Conservation (phyloP, 1,284 basidiomycete species). For the Apiotrichum siamense region DNA sequence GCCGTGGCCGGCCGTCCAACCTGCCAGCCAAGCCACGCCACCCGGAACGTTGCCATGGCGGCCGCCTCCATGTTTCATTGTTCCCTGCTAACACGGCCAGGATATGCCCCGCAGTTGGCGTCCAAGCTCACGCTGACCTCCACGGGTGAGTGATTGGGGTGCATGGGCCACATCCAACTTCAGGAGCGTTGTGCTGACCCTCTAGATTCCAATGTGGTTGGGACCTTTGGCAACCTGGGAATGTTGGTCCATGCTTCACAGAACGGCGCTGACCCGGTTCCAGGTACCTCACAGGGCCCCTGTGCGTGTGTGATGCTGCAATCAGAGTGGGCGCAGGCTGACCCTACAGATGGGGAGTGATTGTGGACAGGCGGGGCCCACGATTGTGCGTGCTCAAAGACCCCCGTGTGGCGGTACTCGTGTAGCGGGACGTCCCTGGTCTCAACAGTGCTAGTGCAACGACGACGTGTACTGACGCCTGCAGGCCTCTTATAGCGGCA, state of each 20-base stretch:
- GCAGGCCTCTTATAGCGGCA: constrained; percentile 43
- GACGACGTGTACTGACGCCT: neutral
- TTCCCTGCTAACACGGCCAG: constrained; percentile 44
- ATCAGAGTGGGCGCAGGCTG: too few species aligned
- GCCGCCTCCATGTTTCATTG: neutral
- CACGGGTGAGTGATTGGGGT: too few species aligned
- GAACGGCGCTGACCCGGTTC: too few species aligned
- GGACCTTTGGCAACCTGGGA: constrained; percentile 46
- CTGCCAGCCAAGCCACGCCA: too few species aligned
- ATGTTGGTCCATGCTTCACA: too few species aligned
- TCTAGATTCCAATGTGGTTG: constrained; percentile 69
- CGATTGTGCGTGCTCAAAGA: constrained; percentile 45
- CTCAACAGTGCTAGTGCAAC: too few species aligned
- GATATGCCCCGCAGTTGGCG: constrained; percentile 73
- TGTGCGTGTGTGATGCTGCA: constrained; percentile 8
- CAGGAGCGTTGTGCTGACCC: too few species aligned
- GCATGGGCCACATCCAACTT: too few species aligned
- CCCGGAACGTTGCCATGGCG: neutral
- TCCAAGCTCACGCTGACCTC: constrained; percentile 63
- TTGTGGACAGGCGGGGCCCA: constrained; percentile 62
- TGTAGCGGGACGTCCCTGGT: neutral
- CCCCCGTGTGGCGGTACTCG: neutral
- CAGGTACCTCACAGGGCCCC: constrained; percentile 35
- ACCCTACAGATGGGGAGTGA: constrained; percentile 58
- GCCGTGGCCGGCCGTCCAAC: too few species aligned